Conservation (phyloP, 495 filamentous ascomycete species). For the Lasiosphaeriaceae sp. region DNA sequence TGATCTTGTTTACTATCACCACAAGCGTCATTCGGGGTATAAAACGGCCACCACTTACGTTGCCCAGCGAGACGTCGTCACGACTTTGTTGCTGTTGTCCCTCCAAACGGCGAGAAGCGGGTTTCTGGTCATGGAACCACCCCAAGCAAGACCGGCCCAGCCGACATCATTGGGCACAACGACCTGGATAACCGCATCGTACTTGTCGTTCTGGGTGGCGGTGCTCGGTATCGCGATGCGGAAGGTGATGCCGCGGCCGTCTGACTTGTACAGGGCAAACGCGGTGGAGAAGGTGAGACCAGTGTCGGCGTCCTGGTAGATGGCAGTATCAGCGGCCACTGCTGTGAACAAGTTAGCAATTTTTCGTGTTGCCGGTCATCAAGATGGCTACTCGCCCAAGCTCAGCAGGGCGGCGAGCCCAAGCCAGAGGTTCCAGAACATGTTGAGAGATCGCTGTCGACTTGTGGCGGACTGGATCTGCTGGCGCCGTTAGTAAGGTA, state of each 20-base stretch:
- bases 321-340: conserved; percentile 23
- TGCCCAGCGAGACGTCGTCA: conserved; percentile 33
- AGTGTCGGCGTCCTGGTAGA: conserved; percentile 43
- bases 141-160: conserved; percentile 43
- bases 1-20: background rate
- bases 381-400: conserved; percentile 7
- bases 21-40: background rate
- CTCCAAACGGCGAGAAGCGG: conserved; percentile 39
- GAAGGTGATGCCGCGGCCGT: conserved; percentile 30
- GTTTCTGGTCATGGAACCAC: conserved; percentile 37
- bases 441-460: conserved; percentile 1
- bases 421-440: conserved; percentile 22
- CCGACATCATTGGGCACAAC: conserved; percentile 37
- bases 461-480: background rate
- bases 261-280: conserved; percentile 34
- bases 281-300: conserved; percentile 47
- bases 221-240: conserved; percentile 37
- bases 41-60: too few species aligned
- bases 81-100: conserved; percentile 20
- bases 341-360: conserved; percentile 12
- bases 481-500: background rate
- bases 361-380: background rate
- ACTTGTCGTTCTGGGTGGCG: conserved; percentile 23
- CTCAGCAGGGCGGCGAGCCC: conserved; percentile 21
- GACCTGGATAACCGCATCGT: conserved; percentile 41